A percentile compares a stretch with the other conserved stretches of the same genome.
These are phyloP conservation scores for Beauveria varroae DNA, from an alignment of 2,329 filamentous ascomycete species.

Conservation along the genomic window DNA sequence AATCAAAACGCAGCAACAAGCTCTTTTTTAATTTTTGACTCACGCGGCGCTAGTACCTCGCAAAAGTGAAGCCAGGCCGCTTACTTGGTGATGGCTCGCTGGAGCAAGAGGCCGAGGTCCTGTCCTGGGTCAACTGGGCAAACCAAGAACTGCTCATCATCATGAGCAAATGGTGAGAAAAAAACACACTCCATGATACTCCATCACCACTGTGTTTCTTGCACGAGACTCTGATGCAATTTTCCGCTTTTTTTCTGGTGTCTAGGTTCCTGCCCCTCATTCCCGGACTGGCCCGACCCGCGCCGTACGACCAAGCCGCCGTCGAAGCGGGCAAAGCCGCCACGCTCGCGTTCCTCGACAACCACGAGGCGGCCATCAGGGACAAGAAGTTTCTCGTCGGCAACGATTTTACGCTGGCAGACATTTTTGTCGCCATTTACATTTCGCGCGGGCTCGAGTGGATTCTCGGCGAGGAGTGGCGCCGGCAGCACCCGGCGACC, in stretches of 20 bases:
- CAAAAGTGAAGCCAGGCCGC: background rate
- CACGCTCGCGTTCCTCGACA: background rate
- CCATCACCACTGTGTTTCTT: too few relatives aligned
- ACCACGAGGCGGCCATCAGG: background rate
- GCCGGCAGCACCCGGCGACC: background rate
- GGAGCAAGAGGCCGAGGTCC: constrained; percentile 6
- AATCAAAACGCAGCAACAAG: background rate
- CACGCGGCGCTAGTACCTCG: background rate
- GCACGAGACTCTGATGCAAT: too few relatives aligned
- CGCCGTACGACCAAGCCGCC: constrained; percentile 5
- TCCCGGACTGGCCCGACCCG: background rate
- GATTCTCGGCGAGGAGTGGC: background rate
- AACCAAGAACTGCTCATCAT: constrained; percentile 6
- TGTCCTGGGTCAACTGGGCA: constrained; percentile 8
- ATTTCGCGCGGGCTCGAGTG: constrained; percentile 2
- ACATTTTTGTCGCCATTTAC: constrained; percentile 1
- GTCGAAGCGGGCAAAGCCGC: background rate
- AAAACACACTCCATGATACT: too few relatives aligned
- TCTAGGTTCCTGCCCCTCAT: constrained; percentile 2
- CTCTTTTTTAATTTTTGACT: background rate
- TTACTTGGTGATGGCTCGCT: constrained; percentile 4
- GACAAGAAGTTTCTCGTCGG: background rate
- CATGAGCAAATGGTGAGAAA: constrained; percentile 3
- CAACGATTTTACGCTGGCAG: background rate
- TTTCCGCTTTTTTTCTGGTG: too few relatives aligned